Base-by-base conservation (phyloP, 345 rosid genomes). In the Kandelia obovata region DNA sequence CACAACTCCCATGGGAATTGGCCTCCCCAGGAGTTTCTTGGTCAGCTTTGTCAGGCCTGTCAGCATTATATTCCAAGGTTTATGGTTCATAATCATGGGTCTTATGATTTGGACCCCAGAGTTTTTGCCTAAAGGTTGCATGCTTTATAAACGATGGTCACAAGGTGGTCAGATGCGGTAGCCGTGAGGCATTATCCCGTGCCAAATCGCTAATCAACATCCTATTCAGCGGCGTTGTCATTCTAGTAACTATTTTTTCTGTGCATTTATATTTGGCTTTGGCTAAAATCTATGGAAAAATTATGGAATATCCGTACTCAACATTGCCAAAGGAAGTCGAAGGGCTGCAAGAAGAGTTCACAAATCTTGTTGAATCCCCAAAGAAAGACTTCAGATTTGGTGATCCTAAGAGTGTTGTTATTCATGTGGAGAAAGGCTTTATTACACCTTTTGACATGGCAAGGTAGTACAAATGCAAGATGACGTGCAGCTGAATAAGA, bases 191-290 rank as follows among this genome's bases (percentile, higher is more conserved):
- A 2, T 81, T 87, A 1, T 83, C 84, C 39, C 68, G 96, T 61
- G 96, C 95, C 16, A 87, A 85, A 69, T 82, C 98, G 21, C 73
- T 92, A 66, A 91, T 92, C 1, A 90, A 88, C 68, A 82, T 92
- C 57, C 80, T 77, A 49, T 88, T 92, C 71, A 79, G 95, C 59
- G 83, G 85, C 91, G 66, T 77, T 56, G 59, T 87, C 73, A 80
- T 87, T 35, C 69, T 58, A 5, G 58, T 85, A 32, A 76, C 88
- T 21, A 68, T 77, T 63, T 80, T 82, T 75, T 64, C 81, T 30
- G 71, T 90, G 73, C 56, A 63, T 34, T 64, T 87, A 31, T 83
- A 86, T 66, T 30, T 88, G 67, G 69, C 63, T 20, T 65, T 87
- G 73, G 67, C 63, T n/a, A 82, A 75, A 51, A 37, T 73, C 30